Base-by-base conservation (phyloP, 371 early-diverging fungal genomes). In the Caulochytrium protostelioides region DNA sequence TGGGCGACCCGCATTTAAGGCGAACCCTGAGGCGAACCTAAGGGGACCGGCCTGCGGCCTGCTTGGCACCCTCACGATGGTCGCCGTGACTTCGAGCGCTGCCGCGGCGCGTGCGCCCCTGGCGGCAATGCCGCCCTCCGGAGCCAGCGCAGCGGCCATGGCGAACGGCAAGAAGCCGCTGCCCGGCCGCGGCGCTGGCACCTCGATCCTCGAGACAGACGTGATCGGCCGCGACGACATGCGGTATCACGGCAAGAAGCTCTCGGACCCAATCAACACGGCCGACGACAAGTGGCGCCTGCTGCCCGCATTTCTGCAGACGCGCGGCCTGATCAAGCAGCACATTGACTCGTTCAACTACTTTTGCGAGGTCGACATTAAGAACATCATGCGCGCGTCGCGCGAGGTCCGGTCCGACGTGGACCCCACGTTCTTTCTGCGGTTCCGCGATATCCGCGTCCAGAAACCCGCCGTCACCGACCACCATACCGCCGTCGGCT, bases 261-360 rank as follows among this genome's bases (percentile, higher is more conserved):
- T 68, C 7, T 55, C 64, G 8, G 71, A 73, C 44, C 69, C 69
- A 6, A 63, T 73, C 41, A 57, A 62, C 29, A 58, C 68, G 8
- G 63, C 50, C 28, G 73, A 73, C 79, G 94, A 97, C 53, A 97
- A 97, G 56, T 91, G 94, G 92, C 72, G 85, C 44, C 66, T 99
- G n/a, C 60, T 98, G 22, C 92, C 97, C 6, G 83, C 89, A 0
- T 98, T 92, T 55, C 62, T 99, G 22, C 80, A 83, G 52, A 84
- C 92, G 28, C 97, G 94, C 51, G 98, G 98, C 43, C 77, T 99
- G 22, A 84, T 97, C 38, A 89, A 98, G 55, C 99, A 99, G 57
- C 99, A 99, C 52, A 75, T 97, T 39, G 97, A 97, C 54, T 99
- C 99, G 0, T 99, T 90, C 67, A 91, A 99, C 65, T 92, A 95